Percentiles rank a stretch among this genome's conserved stretches.
Evolutionary conservation across 2,329 filamentous ascomycete genomes (phyloP).

Genomic region (Alternaria longipes): DNA sequence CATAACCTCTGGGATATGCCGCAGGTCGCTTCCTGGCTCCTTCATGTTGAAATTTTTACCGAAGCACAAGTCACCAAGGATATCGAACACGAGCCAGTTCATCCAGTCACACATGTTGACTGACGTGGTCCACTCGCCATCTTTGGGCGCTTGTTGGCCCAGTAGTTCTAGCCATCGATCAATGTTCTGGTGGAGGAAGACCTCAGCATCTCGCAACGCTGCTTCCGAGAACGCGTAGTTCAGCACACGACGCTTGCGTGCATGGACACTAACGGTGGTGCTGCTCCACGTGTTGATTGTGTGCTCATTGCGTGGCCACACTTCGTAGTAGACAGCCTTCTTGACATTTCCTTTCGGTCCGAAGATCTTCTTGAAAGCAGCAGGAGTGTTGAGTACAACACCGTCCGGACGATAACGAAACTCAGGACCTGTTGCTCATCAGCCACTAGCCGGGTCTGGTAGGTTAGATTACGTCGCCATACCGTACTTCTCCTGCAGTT

Average conservation of each 20-base stretch:
- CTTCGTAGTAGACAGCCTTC: slow-evolving; percentile 56
- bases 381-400: slow-evolving; percentile 75
- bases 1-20: slow-evolving; percentile 35
- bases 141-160: slow-evolving; percentile 14
- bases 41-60: slow-evolving; percentile 50
- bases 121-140: slow-evolving; percentile 21
- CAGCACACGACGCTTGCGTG: slow-evolving; percentile 51
- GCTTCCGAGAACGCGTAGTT: slow-evolving; percentile 55
- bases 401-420: slow-evolving; percentile 78
- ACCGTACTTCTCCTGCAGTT: slow-evolving; percentile 76
- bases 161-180: slow-evolving; percentile 36
- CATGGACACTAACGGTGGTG: slow-evolving; percentile 45
- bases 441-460: not conserved
- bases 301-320: slow-evolving; percentile 50
- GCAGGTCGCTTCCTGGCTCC: slow-evolving; percentile 29
- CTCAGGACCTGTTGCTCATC: slow-evolving; percentile 12
- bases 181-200: slow-evolving; percentile 45
- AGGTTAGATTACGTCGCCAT: slow-evolving; percentile 6
- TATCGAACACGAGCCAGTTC: slow-evolving; percentile 55
- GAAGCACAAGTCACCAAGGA: slow-evolving; percentile 56
- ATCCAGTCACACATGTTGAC: slow-evolving; percentile 32
- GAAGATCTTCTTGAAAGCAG: slow-evolving; percentile 56
- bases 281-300: slow-evolving; percentile 49
- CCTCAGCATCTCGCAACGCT: slow-evolving; percentile 52
- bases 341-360: slow-evolving; percentile 55